Evolutionary conservation across 306 rosid species (phyloP).

Genomic region (Dicorynia guianensis): DNA sequence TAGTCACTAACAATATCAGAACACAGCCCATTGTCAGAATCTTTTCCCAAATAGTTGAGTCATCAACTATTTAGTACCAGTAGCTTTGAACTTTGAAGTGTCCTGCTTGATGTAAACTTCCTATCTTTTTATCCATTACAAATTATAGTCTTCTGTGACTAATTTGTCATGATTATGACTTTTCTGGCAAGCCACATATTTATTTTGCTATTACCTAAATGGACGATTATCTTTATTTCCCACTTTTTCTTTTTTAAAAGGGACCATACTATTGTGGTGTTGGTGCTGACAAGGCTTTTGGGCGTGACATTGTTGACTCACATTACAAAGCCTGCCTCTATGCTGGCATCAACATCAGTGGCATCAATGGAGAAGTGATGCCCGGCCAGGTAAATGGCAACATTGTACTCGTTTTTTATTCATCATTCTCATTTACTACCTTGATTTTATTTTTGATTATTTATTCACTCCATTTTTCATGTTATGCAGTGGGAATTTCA

Average conservation of each 20-base stretch:
- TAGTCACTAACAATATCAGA: too few species aligned
- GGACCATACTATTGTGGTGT: slow-evolving; percentile 90
- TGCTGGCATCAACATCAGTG: slow-evolving; percentile 89
- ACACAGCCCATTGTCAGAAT: too few species aligned
- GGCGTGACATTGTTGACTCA: slow-evolving; percentile 83
- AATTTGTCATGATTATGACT: background rate
- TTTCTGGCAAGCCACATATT: background rate
- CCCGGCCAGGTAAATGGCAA: slow-evolving; percentile 73
- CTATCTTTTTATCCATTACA: too few species aligned
- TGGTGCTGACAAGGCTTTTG: slow-evolving; percentile 90
- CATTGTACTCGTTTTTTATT: background rate
- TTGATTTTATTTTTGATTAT: background rate
- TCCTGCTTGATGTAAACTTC: too few species aligned
- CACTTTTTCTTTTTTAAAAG: slow-evolving; percentile 40
- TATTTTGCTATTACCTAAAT: background rate
- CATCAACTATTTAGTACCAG: too few species aligned
- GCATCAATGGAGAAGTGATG: slow-evolving; percentile 95
- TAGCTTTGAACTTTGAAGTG: too few species aligned
- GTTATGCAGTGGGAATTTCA: slow-evolving; percentile 85
- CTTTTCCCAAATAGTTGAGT: too few species aligned
- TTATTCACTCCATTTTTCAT: slow-evolving; percentile 3
- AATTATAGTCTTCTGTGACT: too few species aligned
- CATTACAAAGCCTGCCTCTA: slow-evolving; percentile 92
- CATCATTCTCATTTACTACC: background rate
- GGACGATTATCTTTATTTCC: background rate